Percentiles rank a stretch among this genome's conserved stretches.
Evolutionary conservation across 345 rosid species (phyloP).

Genomic region (Syzygium jambos): DNA sequence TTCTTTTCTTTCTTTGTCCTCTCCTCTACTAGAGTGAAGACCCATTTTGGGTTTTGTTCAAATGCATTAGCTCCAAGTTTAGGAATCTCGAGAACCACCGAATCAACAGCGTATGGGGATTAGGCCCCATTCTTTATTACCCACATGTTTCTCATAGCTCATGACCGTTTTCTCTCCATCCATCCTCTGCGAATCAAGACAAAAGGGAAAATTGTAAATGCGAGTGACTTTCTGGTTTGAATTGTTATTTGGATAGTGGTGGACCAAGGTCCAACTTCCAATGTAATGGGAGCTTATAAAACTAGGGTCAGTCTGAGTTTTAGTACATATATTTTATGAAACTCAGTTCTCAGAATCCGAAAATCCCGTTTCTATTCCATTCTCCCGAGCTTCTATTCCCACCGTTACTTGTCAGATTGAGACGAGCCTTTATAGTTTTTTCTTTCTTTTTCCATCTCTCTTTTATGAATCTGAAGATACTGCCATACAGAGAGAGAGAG

Average conservation of each 20-base stretch:
- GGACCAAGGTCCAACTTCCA: slow-evolving; percentile 3
- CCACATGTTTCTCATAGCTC: slow-evolving; percentile 4
- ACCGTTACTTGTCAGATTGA: slow-evolving; percentile 35
- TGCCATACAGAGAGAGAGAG: neutral
- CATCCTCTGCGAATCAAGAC: slow-evolving; percentile 19
- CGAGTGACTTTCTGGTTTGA: neutral
- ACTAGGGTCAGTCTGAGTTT: neutral
- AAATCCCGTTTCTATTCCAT: slow-evolving; percentile 88
- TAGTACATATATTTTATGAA: slow-evolving; percentile 1
- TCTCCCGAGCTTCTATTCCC: slow-evolving; percentile 88
- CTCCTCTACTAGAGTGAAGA: neutral
- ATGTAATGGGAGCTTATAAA: neutral
- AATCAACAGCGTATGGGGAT: slow-evolving; percentile 54
- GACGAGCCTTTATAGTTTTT: neutral
- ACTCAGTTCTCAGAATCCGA: slow-evolving; percentile 34
- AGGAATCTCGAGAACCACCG: slow-evolving; percentile 52
- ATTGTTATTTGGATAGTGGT: neutral
- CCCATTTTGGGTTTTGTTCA: neutral
- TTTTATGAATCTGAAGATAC: neutral
- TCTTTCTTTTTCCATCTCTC: neutral
- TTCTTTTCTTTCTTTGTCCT: neutral
- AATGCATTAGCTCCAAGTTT: slow-evolving; percentile 16
- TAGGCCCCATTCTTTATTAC: slow-evolving; percentile 5
- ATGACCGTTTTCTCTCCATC: neutral
- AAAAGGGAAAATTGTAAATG: neutral